Evolutionary conservation across 1,139 yeast genomes (phyloP), one percentile per base, ranked within the genome.

Genomic region (Yamadazyma atlantica): DNA sequence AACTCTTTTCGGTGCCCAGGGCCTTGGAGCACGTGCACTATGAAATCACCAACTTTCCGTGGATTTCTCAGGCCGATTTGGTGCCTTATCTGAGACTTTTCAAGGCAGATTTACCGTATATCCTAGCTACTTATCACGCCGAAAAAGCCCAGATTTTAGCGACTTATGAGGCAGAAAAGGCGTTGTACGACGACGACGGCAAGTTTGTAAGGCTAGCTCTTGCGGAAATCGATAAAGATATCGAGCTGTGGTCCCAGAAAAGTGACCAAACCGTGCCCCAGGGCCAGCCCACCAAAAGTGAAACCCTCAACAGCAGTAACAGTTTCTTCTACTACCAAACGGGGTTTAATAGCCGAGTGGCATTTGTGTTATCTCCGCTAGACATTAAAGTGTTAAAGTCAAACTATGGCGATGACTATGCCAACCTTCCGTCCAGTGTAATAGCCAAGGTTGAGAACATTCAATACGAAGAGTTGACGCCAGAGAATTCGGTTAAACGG

Each of bases 301-400:
- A 43, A 9, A 40, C 38, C 4, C 42, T 46, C 4, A 37, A 31
- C 23, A 29, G 46, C 0, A 26, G 37, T 10, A 45, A 42, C 32
- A 34, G 53, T 3, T 57, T 52, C 33, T 69, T 53, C 43, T 68
- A 57, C 43, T 87, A 83, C 55, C 90, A 88, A 54, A 82, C 95
- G 0, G 81, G 83, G 0, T 84, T 83, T 58, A 77, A 79, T 46
- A 73, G 92, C 0, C 67, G 79, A 3, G 73, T 83, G 4, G 75
- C 78, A 22, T 88, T 67, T 57, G 84, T 86, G 30, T 64, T 90
- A 16, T 80, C 96, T 0, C 82, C 90, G 2, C 64, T 92, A 34
- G 98, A 92, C 53, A 75, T 86, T 35, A 82, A 82, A 42, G 80
- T 92, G 10, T 64, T 92, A 43, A 75, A 78, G 43, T 60, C 79